These are phyloP conservation scores for Pseudevernia furfuracea DNA, from an alignment of 495 filamentous ascomycete genomes.

Conservation along the genomic window DNA sequence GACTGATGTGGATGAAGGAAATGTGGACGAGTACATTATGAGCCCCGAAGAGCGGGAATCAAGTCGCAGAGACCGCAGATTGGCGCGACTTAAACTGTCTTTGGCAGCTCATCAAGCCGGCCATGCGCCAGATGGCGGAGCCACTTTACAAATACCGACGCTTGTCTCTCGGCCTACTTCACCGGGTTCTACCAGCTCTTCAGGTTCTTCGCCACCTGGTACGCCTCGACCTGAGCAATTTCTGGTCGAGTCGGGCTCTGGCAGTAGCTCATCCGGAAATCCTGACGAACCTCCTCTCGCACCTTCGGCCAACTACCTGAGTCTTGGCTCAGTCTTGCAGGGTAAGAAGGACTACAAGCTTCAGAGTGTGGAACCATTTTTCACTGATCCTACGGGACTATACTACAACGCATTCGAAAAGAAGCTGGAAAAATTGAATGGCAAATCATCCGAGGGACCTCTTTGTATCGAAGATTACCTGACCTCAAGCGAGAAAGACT, in stretches of 20 bases:
- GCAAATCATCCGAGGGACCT: slow-evolving; percentile 44
- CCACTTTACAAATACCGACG: not conserved
- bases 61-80: slow-evolving; percentile 12
- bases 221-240: slow-evolving; percentile 12
- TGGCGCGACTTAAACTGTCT: slow-evolving; percentile 11
- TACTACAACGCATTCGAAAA: slow-evolving; percentile 51
- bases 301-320: slow-evolving; percentile 34
- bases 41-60: slow-evolving; percentile 20
- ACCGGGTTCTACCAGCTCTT: not conserved
- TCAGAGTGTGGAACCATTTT: slow-evolving; percentile 59
- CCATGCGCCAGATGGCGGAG: slow-evolving; percentile 11
- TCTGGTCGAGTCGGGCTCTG: not conserved
- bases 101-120: slow-evolving; percentile 9
- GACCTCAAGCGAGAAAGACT: slow-evolving; percentile 56
- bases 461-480: slow-evolving; percentile 59
- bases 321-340: slow-evolving; percentile 43
- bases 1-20: slow-evolving; percentile 11
- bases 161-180: slow-evolving; percentile 4
- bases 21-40: slow-evolving; percentile 21
- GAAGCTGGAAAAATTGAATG: slow-evolving; percentile 45
- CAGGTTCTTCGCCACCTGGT: slow-evolving; percentile 12
- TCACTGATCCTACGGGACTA: slow-evolving; percentile 54
- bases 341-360: slow-evolving; percentile 50
- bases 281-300: slow-evolving; percentile 2
- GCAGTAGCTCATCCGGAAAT: not conserved